Evolutionary conservation across 2,329 filamentous ascomycete genomes (phyloP), one percentile per base, ranked within the genome.

Genomic region (Penicillium hesseltinei): DNA sequence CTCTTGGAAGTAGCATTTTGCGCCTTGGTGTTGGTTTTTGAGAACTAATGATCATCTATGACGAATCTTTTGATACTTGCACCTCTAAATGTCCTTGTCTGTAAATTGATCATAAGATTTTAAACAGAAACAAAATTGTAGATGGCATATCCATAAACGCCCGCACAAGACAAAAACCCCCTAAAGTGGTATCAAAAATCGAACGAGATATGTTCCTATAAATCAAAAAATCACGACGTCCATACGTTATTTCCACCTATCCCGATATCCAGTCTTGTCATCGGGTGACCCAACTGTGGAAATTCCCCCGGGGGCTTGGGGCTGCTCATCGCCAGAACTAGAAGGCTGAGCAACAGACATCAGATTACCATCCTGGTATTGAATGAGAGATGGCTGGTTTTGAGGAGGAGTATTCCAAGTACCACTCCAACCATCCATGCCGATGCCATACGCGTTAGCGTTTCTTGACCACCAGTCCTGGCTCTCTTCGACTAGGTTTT

Each of bases 391-490:
- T 39, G 58, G 27, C 21, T 57, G 54, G 13, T n/a, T 46, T 11
- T 63, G 42, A 1, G 72, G 42, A 1, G 72, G 53, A 7, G 65
- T 48, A 50, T 60, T 63, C 71, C 71, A 74, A 38, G 61, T 58
- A 29, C 67, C 69, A 21, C 61, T 65, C 85, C 86, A 89, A 54
- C 85, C 86, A 27, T 82, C 86, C 61, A 88, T 84, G 1, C 85
- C 86, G 4, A 82, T 71, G 0, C 83, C 84, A 4, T 88, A 73
- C 49, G 83, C 81, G 19, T 78, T 81, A 64, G 88, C 85, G 65
- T 89, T 86, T 36, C 81, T 76, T 53, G 86, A 78, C 78, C 84
- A 87, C 84, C 83, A 86, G 63, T 88, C 83, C 59, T 87, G 84
- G 47, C 82, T 84, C 49, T 88, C 85, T 45, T 83, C 80, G 4